Base-by-base conservation (phyloP, 352 stramenopile genomes). In the Globisporangium carolinianum region DNA sequence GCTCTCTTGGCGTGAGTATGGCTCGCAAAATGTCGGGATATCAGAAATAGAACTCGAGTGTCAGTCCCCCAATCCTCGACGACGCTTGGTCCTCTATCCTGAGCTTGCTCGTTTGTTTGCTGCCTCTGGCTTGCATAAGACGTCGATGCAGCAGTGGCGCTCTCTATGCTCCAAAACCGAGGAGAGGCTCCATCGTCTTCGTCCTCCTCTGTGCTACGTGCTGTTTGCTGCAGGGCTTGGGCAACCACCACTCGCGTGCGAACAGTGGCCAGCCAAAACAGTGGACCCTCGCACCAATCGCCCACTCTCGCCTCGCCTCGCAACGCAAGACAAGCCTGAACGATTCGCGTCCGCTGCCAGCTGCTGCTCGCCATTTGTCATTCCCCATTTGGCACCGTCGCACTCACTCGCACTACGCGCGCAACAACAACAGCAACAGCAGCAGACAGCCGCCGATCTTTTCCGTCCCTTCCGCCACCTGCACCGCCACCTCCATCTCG, bases 381-480 rank as follows among this genome's bases (percentile, higher is more conserved):
- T 88, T 88, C 72, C 51, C 75, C 73, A 86, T 86, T 88, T 84
- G 78, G 78, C 69, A 67, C 47, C 65, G 59, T 65, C 68, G 43
- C 71, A 72, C 60, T n/a, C 43, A 47, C 15, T 45, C 47, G 2
- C 56, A 6, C 45, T 47, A 1, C 38, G 14, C 5, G 24, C 35
- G 52, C 51, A 39, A 24, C 45, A 57, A 42, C 53, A 52, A 2
- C 45, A 47, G 0, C 38, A 15, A 5, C 41, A 46, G 51, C 51
- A 37, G 55, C 61, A 6, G 5, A 37, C 5, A n/a, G 18, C 46
- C 36, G 38, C 11, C 50, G 47, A 42, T 43, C 57, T 43, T 58
- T 48, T 14, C 10, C 17, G 32, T 32, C 41, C n/a, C 24, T 39
- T 24, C n/a, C 42, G 38, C 56, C 14, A 51, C 47, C 43, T 3